Base-by-base conservation (phyloP, 768 basidiomycete genomes). In the Chlorophyllum brunneum region DNA sequence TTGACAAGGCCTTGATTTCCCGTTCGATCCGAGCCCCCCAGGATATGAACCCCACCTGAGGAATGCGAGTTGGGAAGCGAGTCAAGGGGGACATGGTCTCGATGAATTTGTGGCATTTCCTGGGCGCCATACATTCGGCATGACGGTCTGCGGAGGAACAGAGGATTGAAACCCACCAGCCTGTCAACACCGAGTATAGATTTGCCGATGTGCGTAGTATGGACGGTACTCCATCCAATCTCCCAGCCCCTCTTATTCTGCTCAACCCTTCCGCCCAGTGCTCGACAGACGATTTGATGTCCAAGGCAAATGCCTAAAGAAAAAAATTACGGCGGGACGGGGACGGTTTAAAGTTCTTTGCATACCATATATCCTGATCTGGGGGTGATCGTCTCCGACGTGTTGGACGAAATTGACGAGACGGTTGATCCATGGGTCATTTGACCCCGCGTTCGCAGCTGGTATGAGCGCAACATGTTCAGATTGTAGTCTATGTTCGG, bases 61-160 rank as follows among this genome's bases (percentile, higher is more conserved):
- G 23, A 24, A 15, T 24, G 11, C 3, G 61, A 59, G 15, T 71
- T 69, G 0, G 88, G 81, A 4, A 77, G 10, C 5, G 45, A 15
- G 23, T 42, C 60, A 0, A 63, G 54, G 1, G 91, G 86, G 45
- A 95, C 88, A 65, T 93, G 86, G 68, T 97, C 95, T 40, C 82
- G 77, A 68, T 97, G 94, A 87, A 92, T 86, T 68, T 92, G 77
- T 67, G 92, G 82, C 51, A 93, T 75, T 47, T 79, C 81, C 89
- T 92, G n/a, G 65, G 29, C 36, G 4, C 9, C 49, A 23, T 20
- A 38, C 20, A 45, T 31, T 30, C 47, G 43, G 1, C 57, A 65
- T 4, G 57, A 70, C 68, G 18, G 72, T 56, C 5, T 54, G 47
- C 23, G 16, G 13, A 15, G 9, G 9, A n/a, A 5, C 11, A 23